phyloP scores from a whole-genome alignment of 2,329 filamentous ascomycete species.

The Hymenoscyphus infarciens region DNA sequence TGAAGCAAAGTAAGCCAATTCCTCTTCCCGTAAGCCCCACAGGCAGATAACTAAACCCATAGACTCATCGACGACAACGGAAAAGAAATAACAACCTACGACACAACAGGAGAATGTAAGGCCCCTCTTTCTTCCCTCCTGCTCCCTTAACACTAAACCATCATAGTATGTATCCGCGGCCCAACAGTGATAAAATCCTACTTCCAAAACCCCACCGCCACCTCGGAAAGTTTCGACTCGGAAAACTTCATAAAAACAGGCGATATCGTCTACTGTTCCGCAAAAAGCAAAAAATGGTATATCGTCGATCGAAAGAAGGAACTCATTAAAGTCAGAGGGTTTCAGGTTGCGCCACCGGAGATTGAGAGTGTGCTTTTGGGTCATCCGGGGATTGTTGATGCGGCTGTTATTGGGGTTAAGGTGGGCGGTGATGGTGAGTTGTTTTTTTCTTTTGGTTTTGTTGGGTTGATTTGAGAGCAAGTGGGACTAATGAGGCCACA shows the following conservation, averaged over 20 bases:
- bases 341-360: slow-evolving; percentile 44
- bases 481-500: slow-evolving; percentile 53
- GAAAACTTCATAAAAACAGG: slow-evolving; percentile 72
- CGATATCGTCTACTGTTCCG: slow-evolving; percentile 60
- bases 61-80: slow-evolving; percentile 30
- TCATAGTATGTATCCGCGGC: slow-evolving; percentile 61
- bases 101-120: slow-evolving; percentile 35
- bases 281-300: slow-evolving; percentile 64
- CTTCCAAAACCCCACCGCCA: slow-evolving; percentile 48
- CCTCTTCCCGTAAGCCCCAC: too few relatives aligned
- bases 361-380: slow-evolving; percentile 38
- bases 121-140: too few relatives aligned
- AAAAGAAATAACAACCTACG: slow-evolving; percentile 30
- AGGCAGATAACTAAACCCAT: too few relatives aligned
- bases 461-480: slow-evolving; percentile 32
- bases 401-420: slow-evolving; percentile 56
- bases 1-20: slow-evolving; percentile 30
- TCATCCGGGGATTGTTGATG: slow-evolving; percentile 48
- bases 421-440: slow-evolving; percentile 33
- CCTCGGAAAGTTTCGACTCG: slow-evolving; percentile 45
- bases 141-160: too few relatives aligned
- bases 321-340: slow-evolving; percentile 44
- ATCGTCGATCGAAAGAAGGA: slow-evolving; percentile 73
- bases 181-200: slow-evolving; percentile 75
- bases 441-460: too few relatives aligned